Evolutionary conservation across 208 protist genomes (phyloP), one percentile per base, ranked within the genome.

Genomic region (Endotrypanum monterogeii): DNA sequence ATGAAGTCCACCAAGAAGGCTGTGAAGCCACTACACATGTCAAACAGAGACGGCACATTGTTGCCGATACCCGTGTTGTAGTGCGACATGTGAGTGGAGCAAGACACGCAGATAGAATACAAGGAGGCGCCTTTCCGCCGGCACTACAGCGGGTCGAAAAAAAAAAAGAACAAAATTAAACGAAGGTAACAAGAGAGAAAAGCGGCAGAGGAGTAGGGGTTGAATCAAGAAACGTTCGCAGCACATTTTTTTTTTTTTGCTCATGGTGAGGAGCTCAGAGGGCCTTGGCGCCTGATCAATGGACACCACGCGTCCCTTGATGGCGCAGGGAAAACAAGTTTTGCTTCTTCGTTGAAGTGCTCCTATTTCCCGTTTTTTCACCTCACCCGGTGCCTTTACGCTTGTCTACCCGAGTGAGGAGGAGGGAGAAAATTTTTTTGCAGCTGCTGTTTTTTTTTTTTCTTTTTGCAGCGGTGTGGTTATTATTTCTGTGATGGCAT

Each of bases 31-130:
- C 84, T 95, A 35, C 80, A 63, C 60, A 97, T 69, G 63, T 97
- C 93, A 57, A 97, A 80, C 18, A 97, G 48, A 12, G 91, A 96
- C 7, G 91, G 91, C 51, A 96, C 90, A 63, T 86, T 94, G 56
- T 81, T 84, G 68, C 83, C 85, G 77, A 95, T 97, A 57, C 89
- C 90, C 1, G 90, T 95, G 76, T 94, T 90, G 78, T 95, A 95
- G 70, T 89, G 90, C 9, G 93, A 93, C 90, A 97, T 97, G 65
- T 30, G 44, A 28, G 54, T 32, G 54, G 23, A 57, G 46, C 14
- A 66, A 70, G 1, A 80, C 37, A 75, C 35, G 81, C 56, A 35
- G 55, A 75, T 56, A 62, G n/a, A 63, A 74, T 37, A 11, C 74
- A 25, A 5, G 23, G 8, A 20, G 14, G 23, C 52, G 11, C 3